A percentile compares a stretch with the other conserved stretches of the same genome.
Evolutionary conservation across 495 filamentous ascomycete species (phyloP).

Genomic region (Daldinia decipiens): DNA sequence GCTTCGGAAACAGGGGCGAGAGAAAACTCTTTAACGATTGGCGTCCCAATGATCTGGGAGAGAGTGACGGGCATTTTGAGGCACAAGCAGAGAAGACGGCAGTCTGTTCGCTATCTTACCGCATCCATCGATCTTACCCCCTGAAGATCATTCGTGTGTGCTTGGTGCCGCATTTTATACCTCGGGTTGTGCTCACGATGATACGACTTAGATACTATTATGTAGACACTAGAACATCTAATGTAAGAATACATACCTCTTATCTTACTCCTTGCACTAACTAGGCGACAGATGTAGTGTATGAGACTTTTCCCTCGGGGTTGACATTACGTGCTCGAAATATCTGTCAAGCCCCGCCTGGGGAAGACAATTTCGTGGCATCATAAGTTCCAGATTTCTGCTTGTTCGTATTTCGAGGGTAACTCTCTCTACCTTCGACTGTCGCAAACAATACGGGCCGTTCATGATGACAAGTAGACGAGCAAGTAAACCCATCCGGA

Average conservation of each 20-base stretch:
- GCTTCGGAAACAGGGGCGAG: conserved; percentile 17
- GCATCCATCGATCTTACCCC: conserved; percentile 35
- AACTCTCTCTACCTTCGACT: background rate
- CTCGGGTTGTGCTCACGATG: background rate
- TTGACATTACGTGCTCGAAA: background rate
- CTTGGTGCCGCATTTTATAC: conserved; percentile 6
- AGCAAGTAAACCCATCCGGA: background rate
- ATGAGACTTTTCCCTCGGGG: background rate
- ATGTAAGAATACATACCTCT: background rate
- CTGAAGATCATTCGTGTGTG: conserved; percentile 35
- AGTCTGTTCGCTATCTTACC: conserved; percentile 22
- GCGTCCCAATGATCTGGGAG: conserved; percentile 41
- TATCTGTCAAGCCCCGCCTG: background rate
- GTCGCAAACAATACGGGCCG: background rate
- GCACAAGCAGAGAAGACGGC: conserved; percentile 28
- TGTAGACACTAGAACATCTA: background rate
- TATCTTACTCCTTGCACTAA: background rate
- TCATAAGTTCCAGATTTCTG: background rate
- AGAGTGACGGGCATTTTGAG: conserved; percentile 31
- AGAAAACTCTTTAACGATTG: conserved; percentile 26
- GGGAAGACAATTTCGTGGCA: background rate
- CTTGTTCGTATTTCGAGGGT: background rate
- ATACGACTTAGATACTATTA: background rate
- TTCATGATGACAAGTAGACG: background rate
- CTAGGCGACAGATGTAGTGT: background rate